Conservation (phyloP, 176 grass and related monocot species). For the Oryza longistaminata region DNA sequence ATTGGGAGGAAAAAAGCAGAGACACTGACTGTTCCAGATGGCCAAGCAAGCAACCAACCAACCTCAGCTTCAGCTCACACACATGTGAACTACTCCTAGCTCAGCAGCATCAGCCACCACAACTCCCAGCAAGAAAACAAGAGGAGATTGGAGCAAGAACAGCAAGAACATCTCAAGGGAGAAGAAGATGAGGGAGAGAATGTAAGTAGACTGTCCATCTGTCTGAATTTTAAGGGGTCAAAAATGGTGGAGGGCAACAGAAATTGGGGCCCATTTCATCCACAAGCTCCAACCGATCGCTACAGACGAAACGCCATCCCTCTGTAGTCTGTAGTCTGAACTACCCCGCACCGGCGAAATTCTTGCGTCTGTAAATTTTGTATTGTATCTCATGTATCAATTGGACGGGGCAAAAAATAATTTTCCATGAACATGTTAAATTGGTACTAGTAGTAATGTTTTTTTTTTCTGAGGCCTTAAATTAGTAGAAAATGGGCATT, state of each 20-base stretch:
- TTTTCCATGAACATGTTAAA: neutral
- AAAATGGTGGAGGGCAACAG: neutral
- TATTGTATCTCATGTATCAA: neutral
- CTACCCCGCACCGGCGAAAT: neutral
- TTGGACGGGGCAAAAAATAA: neutral
- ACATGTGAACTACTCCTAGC: neutral
- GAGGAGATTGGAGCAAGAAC: neutral
- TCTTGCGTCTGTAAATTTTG: neutral
- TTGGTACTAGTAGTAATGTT: too few relatives aligned
- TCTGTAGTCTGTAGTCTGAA: neutral
- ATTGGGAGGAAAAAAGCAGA: conserved; percentile 16
- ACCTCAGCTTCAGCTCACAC: neutral
- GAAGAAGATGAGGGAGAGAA: neutral
- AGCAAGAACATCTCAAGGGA: neutral
- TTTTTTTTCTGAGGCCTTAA: too few relatives aligned
- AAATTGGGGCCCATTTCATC: neutral
- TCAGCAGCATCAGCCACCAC: too few relatives aligned
- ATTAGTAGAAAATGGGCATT: too few relatives aligned
- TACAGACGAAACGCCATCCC: neutral
- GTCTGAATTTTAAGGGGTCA: neutral
- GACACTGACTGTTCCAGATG: conserved; percentile 45
- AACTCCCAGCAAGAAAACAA: neutral
- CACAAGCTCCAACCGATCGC: neutral
- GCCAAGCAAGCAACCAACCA: conserved; percentile 15
- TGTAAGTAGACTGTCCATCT: conserved; percentile 7